These are phyloP conservation scores for Pythium pectinolyticum DNA, from an alignment of 352 stramenopile genomes.

Conservation along the genomic window DNA sequence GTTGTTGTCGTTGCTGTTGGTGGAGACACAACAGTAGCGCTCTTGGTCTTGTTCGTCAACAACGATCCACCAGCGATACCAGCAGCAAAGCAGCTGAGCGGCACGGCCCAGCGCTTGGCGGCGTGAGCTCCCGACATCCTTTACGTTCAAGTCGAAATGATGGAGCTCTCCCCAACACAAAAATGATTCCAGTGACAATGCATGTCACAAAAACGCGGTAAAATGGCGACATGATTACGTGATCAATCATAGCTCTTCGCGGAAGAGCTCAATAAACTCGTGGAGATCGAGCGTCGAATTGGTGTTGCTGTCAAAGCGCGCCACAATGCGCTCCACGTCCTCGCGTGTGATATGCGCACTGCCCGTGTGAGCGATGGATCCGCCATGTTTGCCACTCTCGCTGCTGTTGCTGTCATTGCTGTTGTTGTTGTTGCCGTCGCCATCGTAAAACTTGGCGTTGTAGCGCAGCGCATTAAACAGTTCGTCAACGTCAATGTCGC, in stretches of 20 bases:
- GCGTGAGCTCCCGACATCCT: neutral
- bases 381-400: neutral
- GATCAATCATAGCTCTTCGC: slow-evolving; percentile 51
- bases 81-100: slow-evolving; percentile 27
- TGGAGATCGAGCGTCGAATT: slow-evolving; percentile 70
- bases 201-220: slow-evolving; percentile 2
- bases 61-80: slow-evolving; percentile 28
- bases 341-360: slow-evolving; percentile 41
- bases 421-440: slow-evolving; percentile 16
- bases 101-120: slow-evolving; percentile 25
- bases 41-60: slow-evolving; percentile 10
- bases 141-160: neutral
- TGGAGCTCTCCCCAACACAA: too few relatives aligned
- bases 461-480: slow-evolving; percentile 63
- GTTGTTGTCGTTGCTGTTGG: neutral
- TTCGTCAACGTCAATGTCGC: slow-evolving; percentile 68
- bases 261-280: slow-evolving; percentile 83
- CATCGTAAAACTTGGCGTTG: slow-evolving; percentile 76
- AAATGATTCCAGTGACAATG: too few relatives aligned
- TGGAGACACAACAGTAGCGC: neutral
- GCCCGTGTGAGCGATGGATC: slow-evolving; percentile 12
- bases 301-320: slow-evolving; percentile 72
- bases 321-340: slow-evolving; percentile 71
- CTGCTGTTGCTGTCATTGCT: neutral
- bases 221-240: slow-evolving; percentile 11